These are phyloP conservation scores for Leptographium lundbergii DNA, from an alignment of 2,329 filamentous ascomycete species.

Conservation along the genomic window DNA sequence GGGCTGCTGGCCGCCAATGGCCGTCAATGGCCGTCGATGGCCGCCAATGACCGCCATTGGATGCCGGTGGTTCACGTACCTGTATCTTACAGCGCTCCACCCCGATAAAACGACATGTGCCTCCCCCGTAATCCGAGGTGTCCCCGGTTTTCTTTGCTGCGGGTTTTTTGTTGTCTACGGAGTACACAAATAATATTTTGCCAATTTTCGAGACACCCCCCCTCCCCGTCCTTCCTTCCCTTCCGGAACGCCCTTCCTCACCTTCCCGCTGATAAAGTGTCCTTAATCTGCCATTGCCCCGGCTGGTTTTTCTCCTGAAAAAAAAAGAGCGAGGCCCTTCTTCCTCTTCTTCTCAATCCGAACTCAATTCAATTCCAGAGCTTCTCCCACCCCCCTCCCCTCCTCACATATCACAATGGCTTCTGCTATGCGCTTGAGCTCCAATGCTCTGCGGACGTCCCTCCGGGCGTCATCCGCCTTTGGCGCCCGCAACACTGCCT, in stretches of 20 bases:
- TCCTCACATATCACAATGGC: slow-evolving; percentile 49
- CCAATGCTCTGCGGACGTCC: slow-evolving; percentile 69
- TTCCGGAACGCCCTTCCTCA: neutral
- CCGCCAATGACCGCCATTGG: neutral
- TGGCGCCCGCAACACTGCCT: slow-evolving; percentile 56
- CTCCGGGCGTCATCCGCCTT: slow-evolving; percentile 50
- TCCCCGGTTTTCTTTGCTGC: neutral
- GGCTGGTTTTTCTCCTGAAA: neutral
- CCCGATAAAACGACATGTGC: neutral
- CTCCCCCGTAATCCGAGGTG: slow-evolving; percentile 1
- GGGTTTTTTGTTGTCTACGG: neutral
- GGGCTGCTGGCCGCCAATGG: neutral
- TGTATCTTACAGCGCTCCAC: neutral
- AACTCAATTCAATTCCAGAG: slow-evolving; percentile 18
- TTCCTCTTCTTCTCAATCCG: slow-evolving; percentile 14
- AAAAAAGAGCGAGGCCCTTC: slow-evolving; percentile 14
- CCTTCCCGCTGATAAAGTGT: neutral
- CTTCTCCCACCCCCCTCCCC: slow-evolving; percentile 9
- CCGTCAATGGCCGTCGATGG: neutral
- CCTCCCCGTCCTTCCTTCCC: neutral
- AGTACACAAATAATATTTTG: slow-evolving; percentile 3
- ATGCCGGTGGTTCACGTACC: neutral
- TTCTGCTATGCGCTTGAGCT: slow-evolving; percentile 68
- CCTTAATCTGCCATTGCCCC: neutral
- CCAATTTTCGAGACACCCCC: neutral